Percentiles rank a stretch among this genome's conserved stretches.
phyloP scores from a whole-genome alignment of 164 flowering plant genomes.

The Magnolia changhungtana region DNA sequence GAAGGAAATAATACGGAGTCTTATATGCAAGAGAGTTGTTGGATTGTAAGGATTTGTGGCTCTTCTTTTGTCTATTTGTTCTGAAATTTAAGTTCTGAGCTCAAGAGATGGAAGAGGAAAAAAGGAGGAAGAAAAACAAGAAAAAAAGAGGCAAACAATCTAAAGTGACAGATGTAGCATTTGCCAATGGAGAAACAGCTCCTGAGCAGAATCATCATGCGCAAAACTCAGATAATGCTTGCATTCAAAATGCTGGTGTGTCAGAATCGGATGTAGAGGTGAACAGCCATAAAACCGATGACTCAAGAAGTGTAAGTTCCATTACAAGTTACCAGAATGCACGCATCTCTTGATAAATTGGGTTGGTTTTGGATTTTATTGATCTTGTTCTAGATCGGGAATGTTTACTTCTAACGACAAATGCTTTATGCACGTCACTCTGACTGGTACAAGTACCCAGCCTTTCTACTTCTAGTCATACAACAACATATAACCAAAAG shows the following conservation, averaged over 20 bases:
- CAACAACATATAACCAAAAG: background rate
- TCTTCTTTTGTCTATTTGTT: background rate
- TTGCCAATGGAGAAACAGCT: constrained; percentile 14
- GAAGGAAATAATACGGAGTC: background rate
- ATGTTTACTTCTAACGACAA: background rate
- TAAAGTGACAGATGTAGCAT: constrained; percentile 22
- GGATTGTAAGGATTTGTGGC: background rate
- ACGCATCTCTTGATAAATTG: background rate
- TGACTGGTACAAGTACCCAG: background rate
- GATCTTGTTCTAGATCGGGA: background rate
- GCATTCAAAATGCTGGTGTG: constrained; percentile 14
- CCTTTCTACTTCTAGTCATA: background rate
- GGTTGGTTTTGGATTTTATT: background rate
- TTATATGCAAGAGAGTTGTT: background rate
- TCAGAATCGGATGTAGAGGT: constrained; percentile 19
- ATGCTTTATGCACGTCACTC: background rate
- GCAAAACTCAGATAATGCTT: constrained; percentile 11
- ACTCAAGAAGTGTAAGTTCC: constrained; percentile 23
- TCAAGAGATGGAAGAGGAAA: constrained; percentile 41
- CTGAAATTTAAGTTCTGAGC: constrained; percentile 1
- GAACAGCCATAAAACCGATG: constrained; percentile 18
- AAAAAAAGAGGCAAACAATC: constrained; percentile 54
- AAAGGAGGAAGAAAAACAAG: constrained; percentile 52
- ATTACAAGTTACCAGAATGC: constrained; percentile 3
- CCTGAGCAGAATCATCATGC: constrained; percentile 20